Evolutionary conservation across 2,329 filamentous ascomycete genomes (phyloP).

Genomic region (Aspergillus fumigatus): DNA sequence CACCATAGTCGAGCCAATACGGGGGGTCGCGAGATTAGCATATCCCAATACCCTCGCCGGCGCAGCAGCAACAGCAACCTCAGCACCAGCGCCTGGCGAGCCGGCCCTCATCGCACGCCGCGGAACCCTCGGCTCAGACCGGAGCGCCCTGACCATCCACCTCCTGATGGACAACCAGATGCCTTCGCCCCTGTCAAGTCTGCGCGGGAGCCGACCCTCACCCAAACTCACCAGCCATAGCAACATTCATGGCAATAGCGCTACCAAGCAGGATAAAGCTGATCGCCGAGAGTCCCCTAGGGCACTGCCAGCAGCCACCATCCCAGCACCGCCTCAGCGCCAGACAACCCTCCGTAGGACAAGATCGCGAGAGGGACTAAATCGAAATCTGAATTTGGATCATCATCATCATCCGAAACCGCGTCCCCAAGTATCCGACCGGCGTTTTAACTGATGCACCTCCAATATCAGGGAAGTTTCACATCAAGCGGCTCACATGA

Average conservation of each 20-base stretch:
- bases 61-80: not conserved
- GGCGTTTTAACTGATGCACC: not conserved
- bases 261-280: not conserved
- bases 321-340: not conserved
- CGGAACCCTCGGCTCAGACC: not conserved
- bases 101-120: not conserved
- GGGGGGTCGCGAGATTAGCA: conserved; percentile 1
- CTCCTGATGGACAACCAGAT: not conserved
- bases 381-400: not conserved
- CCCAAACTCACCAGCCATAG: not conserved
- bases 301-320: not conserved
- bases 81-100: not conserved
- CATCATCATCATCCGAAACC: too few relatives aligned
- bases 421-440: not conserved
- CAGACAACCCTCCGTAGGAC: not conserved
- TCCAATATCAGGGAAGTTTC: not conserved
- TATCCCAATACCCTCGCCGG: not conserved
- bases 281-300: not conserved
- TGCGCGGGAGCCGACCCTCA: not conserved
- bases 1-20: conserved; percentile 8
- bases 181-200: not conserved
- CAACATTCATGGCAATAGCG: not conserved
- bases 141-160: not conserved
- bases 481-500: not conserved
- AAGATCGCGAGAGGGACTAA: not conserved